These are phyloP conservation scores for Aspergillus intermedius DNA, from an alignment of 2,329 filamentous ascomycete genomes.

Conservation along the genomic window DNA sequence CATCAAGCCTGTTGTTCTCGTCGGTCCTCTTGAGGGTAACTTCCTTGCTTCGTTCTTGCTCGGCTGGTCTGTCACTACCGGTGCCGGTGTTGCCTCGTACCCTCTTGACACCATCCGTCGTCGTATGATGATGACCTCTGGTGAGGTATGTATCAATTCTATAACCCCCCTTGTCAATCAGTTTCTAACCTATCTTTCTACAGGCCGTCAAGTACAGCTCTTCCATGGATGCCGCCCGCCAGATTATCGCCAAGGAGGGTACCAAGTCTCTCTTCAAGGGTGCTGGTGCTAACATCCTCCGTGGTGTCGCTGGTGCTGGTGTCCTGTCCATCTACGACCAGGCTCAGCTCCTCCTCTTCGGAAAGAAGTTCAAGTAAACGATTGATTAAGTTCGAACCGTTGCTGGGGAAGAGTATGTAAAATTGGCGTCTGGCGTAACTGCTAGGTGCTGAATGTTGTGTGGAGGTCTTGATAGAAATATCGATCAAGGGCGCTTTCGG, in stretches of 20 bases:
- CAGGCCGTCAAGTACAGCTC: slow-evolving; percentile 99
- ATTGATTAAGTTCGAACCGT: slow-evolving; percentile 14
- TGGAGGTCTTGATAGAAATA: slow-evolving; percentile 36
- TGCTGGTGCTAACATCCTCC: slow-evolving; percentile 99
- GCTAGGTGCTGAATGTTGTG: slow-evolving; percentile 22
- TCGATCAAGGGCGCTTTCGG: slow-evolving; percentile 32
- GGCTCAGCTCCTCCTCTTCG: slow-evolving; percentile 98
- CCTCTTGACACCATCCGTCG: slow-evolving; percentile 99
- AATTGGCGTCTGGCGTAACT: slow-evolving; percentile 20
- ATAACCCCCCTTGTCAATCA: background rate
- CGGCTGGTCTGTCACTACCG: slow-evolving; percentile 98
- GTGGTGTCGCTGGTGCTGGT: slow-evolving; percentile 99
- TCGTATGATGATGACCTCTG: slow-evolving; percentile 99
- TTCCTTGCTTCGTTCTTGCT: slow-evolving; percentile 99
- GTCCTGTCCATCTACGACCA: slow-evolving; percentile 99
- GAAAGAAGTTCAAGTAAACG: slow-evolving; percentile 73
- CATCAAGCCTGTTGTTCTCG: slow-evolving; percentile 96
- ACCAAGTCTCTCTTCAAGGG: slow-evolving; percentile 99
- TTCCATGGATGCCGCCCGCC: slow-evolving; percentile 87
- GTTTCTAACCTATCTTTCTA: slow-evolving; percentile 41
- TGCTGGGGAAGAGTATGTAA: slow-evolving; percentile 22
- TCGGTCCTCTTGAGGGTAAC: slow-evolving; percentile 88
- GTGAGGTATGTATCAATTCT: slow-evolving; percentile 49
- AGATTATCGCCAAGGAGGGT: slow-evolving; percentile 97
- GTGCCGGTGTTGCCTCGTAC: slow-evolving; percentile 99